A percentile compares a stretch with the other conserved stretches of the same genome.
Evolutionary conservation across 2,329 filamentous ascomycete species (phyloP).

Genomic region (Venturia effusa): DNA sequence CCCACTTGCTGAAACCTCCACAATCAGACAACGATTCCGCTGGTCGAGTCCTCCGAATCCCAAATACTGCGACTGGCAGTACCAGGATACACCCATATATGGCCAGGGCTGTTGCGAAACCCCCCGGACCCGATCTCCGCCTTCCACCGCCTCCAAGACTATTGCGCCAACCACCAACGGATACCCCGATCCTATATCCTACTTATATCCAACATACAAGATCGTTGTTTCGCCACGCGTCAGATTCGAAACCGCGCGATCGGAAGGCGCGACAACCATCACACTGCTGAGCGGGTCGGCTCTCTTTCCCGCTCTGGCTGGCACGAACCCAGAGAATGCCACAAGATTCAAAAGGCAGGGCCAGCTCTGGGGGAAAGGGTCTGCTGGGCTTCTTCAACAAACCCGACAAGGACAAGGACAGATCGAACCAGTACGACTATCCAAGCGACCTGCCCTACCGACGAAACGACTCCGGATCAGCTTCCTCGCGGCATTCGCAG

Average conservation of each 20-base stretch:
- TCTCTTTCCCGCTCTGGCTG: conserved; percentile 35
- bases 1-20: neutral
- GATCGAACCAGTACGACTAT: conserved; percentile 45
- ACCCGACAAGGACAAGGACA: conserved; percentile 27
- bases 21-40: neutral
- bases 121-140: neutral
- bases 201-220: neutral
- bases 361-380: conserved; percentile 69
- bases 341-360: conserved; percentile 64
- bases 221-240: neutral
- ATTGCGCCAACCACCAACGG: neutral
- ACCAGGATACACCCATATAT: neutral
- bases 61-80: neutral
- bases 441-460: conserved; percentile 41
- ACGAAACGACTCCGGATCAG: conserved; percentile 41
- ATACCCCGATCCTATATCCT: neutral
- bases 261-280: neutral
- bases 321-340: conserved; percentile 27
- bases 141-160: neutral
- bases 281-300: neutral
- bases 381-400: conserved; percentile 35
- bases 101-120: neutral
- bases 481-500: conserved; percentile 61
- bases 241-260: neutral
- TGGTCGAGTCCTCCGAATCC: neutral